Conservation (phyloP, 345 rosid species). For the Boechera divaricarpa region DNA sequence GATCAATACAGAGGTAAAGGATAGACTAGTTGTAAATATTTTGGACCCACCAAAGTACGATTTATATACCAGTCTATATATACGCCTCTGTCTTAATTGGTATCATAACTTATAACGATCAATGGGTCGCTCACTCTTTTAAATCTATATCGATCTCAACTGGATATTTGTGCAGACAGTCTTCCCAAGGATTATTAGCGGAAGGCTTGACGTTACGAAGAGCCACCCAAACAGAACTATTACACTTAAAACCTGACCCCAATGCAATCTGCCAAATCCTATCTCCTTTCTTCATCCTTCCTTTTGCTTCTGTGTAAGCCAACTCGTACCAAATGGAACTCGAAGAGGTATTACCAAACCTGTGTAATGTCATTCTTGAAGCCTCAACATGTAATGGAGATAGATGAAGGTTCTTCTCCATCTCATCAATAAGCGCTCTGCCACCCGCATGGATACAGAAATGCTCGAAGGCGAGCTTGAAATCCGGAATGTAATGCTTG, state of each 20-base stretch:
- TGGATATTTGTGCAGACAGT: slow-evolving; percentile 49
- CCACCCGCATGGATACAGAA: slow-evolving; percentile 76
- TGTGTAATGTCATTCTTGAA: slow-evolving; percentile 64
- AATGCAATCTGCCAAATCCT: slow-evolving; percentile 71
- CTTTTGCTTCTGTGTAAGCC: slow-evolving; percentile 64
- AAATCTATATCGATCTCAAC: slow-evolving; percentile 43
- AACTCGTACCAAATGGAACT: slow-evolving; percentile 69
- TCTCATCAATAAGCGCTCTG: slow-evolving; percentile 61
- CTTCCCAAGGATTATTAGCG: slow-evolving; percentile 60
- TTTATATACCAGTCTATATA: neutral
- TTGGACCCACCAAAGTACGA: slow-evolving; percentile 16
- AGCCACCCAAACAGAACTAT: slow-evolving; percentile 62
- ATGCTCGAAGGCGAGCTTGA: slow-evolving; percentile 71
- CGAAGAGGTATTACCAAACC: slow-evolving; percentile 71
- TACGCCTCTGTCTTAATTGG: neutral
- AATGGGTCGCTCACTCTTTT: neutral
- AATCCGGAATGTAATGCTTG: slow-evolving; percentile 52
- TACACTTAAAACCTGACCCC: slow-evolving; percentile 74
- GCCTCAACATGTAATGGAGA: slow-evolving; percentile 64
- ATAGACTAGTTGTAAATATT: neutral
- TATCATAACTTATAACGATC: neutral
- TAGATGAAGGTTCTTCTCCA: slow-evolving; percentile 60
- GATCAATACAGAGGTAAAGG: slow-evolving; percentile 8
- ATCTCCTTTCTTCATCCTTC: slow-evolving; percentile 61
- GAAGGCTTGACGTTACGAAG: slow-evolving; percentile 46